phyloP scores from a whole-genome alignment of 2,329 filamentous ascomycete species.

The Aspergillaceae sp. region DNA sequence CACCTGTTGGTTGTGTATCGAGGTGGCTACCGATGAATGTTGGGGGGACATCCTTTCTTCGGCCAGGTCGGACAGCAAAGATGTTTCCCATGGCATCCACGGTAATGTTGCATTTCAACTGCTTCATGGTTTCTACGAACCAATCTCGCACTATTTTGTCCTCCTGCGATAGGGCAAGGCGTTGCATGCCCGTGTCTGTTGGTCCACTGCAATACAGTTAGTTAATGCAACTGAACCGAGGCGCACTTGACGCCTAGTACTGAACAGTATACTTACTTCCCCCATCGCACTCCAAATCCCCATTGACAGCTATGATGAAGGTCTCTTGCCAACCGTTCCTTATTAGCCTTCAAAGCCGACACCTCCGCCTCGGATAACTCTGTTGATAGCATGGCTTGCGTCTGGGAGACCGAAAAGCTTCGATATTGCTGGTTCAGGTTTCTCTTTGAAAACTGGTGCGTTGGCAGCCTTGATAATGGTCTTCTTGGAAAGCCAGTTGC shows the following conservation, averaged over 20 bases:
- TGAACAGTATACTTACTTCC: slow-evolving; percentile 44
- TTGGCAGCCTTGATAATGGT: slow-evolving; percentile 1
- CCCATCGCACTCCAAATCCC: slow-evolving; percentile 59
- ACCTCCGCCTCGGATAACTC: slow-evolving; percentile 45
- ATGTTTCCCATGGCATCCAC: slow-evolving; percentile 74
- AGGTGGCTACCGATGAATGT: slow-evolving; percentile 64
- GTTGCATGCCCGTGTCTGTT: slow-evolving; percentile 68
- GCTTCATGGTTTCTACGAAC: slow-evolving; percentile 58
- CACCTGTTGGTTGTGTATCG: slow-evolving; percentile 51
- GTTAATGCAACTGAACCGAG: background rate
- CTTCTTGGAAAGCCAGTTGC: slow-evolving; percentile 1
- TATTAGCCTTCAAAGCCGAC: slow-evolving; percentile 48
- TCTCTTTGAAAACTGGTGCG: background rate
- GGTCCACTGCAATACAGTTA: slow-evolving; percentile 15
- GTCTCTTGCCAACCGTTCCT: slow-evolving; percentile 52
- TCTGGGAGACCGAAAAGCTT: slow-evolving; percentile 7
- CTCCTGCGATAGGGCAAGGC: slow-evolving; percentile 60
- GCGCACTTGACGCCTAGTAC: background rate
- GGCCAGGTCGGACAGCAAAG: slow-evolving; percentile 62
- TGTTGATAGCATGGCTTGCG: slow-evolving; percentile 28
- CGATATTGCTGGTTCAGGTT: background rate
- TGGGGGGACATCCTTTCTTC: slow-evolving; percentile 47
- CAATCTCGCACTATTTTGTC: slow-evolving; percentile 67
- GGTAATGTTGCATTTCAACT: slow-evolving; percentile 57
- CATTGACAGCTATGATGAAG: slow-evolving; percentile 60